Percentiles rank a stretch among this genome's conserved stretches.
These are phyloP conservation scores for Blepharisma japonicum DNA, from an alignment of 73 alveolate species.

Conservation along the genomic window DNA sequence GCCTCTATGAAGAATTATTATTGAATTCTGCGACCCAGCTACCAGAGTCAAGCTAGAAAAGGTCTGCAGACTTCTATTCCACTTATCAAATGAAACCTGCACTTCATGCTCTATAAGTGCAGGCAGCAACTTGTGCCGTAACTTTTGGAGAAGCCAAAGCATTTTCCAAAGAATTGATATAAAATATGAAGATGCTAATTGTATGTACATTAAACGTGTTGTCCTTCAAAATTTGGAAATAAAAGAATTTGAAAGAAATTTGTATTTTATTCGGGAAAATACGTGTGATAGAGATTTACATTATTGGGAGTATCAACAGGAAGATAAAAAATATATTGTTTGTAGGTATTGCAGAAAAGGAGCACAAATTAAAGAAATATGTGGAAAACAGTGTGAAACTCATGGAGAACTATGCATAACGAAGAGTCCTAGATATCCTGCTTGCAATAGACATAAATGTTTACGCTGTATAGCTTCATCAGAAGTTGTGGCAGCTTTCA, in stretches of 20 bases:
- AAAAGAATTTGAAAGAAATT: neutral
- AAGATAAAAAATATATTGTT: neutral
- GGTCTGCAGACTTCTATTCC: conserved; percentile 13
- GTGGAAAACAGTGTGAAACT: neutral
- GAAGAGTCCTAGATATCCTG: neutral
- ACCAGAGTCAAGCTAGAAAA: neutral
- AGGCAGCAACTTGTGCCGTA: neutral
- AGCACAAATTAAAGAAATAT: neutral
- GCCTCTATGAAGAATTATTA: conserved; percentile 14
- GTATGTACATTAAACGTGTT: neutral
- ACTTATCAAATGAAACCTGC: neutral
- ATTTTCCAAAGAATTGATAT: neutral
- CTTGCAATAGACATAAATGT: neutral
- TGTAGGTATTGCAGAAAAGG: neutral
- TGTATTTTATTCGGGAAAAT: neutral
- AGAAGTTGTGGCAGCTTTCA: neutral
- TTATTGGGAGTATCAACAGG: neutral
- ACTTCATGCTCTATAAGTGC: neutral
- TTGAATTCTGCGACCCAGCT: neutral
- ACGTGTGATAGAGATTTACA: neutral
- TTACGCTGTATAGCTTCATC: neutral
- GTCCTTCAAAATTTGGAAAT: neutral
- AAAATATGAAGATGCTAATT: conserved; percentile 17
- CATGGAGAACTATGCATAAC: neutral
- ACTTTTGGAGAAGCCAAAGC: neutral